These are phyloP conservation scores for Teunomyces pallodes DNA, from an alignment of 805 yeast genomes.

Conservation along the genomic window DNA sequence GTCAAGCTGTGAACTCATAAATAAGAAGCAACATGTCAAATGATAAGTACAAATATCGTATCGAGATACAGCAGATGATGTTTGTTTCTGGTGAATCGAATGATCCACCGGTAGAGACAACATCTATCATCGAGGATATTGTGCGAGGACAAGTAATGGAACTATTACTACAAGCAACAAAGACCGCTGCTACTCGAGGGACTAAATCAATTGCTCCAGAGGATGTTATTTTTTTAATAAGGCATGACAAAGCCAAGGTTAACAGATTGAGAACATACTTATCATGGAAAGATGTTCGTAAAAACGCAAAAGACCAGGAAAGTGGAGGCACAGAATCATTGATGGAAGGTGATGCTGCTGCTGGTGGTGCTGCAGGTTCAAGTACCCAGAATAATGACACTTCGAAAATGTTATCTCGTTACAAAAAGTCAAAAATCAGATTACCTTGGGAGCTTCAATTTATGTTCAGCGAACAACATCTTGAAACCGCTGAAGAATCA, in stretches of 20 bases:
- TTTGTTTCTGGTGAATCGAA: conserved; percentile 94
- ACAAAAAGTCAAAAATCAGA: conserved; percentile 73
- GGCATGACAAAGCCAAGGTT: conserved; percentile 94
- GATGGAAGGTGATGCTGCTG: conserved; percentile 49
- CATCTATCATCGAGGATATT: conserved; percentile 91
- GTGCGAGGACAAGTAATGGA: conserved; percentile 94
- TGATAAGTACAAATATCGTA: conserved; percentile 68
- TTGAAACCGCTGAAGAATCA: conserved; percentile 61
- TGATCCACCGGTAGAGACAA: conserved; percentile 90
- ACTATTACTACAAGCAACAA: conserved; percentile 70
- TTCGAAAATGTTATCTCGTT: conserved; percentile 44
- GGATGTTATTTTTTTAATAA: conserved; percentile 86
- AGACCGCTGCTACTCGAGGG: conserved; percentile 75
- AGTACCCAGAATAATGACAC: conserved; percentile 33
- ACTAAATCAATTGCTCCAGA: conserved; percentile 85
- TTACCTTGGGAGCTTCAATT: conserved; percentile 95
- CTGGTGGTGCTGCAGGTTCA: conserved; percentile 38
- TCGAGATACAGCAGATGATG: conserved; percentile 98
- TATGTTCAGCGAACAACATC: conserved; percentile 88
- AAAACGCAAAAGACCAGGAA: conserved; percentile 63
- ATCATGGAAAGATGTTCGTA: conserved; percentile 96
- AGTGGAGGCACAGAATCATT: conserved; percentile 49
- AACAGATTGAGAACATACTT: conserved; percentile 85
- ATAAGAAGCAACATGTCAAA: conserved; percentile 8
- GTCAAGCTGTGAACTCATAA: background rate